Evolutionary conservation across 495 filamentous ascomycete species (phyloP), one percentile per base, ranked within the genome.

Genomic region (Penicillium nucicola): DNA sequence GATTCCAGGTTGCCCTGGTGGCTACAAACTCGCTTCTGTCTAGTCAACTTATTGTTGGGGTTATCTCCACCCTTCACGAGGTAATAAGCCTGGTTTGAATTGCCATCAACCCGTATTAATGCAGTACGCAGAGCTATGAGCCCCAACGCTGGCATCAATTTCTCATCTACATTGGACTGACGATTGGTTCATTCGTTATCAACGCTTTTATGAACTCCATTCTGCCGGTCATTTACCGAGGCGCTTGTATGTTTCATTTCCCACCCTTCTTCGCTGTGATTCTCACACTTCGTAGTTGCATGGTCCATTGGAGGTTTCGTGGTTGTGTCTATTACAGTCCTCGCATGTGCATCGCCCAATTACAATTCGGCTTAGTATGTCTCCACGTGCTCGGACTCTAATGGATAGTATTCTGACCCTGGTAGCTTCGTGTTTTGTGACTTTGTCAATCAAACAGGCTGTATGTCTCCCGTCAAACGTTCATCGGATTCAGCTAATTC

Each of bases 141-240:
- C 49, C 76, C 4, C 58, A 84, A 43, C 50, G 77, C 9, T 87
- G 83, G 84, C 86, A 89, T 56, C 81, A 87, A 55, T 86, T 89
- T 56, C 68, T 87, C 1, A 81, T 89, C 34, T 89, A 89, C 60
- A 76, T 87, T 45, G 82, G 60, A 2, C 80, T 82, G 53, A 85
- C 78, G 2, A 39, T 86, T 10, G 65, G 74, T 1, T 80, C 83
- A 2, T 83, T 87, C 23, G 38, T 80, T 9, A 71, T 89, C 55
- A 89, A 90, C 56, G 80, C 79, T 5, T 87, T 88, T 54, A 71
- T 74, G 53, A 89, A 84, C 42, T 67, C 73, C 1, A 52, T 77
- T n/a, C 65, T 90, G 2, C 85, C 86, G 5, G 65, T 88, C 23
- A 87, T 84, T 20, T 83, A 84, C 48, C 66, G 66, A 4, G 72